Conservation (phyloP, 257 asterid genomes). For the Prunella vulgaris region DNA sequence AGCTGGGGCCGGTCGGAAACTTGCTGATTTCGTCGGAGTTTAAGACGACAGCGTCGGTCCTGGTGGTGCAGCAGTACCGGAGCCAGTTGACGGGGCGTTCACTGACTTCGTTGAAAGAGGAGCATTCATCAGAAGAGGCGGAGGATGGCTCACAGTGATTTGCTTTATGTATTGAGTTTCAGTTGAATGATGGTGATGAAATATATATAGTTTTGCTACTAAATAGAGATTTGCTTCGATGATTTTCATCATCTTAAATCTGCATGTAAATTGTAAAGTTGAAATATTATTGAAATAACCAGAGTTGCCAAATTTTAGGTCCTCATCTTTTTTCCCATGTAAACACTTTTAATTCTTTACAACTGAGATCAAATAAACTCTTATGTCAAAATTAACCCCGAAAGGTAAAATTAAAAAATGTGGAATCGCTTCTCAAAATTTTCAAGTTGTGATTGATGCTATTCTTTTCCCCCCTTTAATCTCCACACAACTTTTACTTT, state of each 20-base stretch:
- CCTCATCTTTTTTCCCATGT: no score
- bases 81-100: slow-evolving; percentile 35
- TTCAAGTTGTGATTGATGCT: no score
- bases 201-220: neutral
- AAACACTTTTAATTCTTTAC: no score
- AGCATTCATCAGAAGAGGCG: slow-evolving; percentile 19
- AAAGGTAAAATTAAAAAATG: no score
- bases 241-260: neutral
- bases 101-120: slow-evolving; percentile 37
- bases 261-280: neutral
- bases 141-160: slow-evolving; percentile 24
- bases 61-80: slow-evolving; percentile 67
- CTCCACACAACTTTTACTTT: no score
- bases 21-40: slow-evolving; percentile 45
- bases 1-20: slow-evolving; percentile 60
- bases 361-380: no score
- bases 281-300: no score
- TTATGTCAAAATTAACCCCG: no score
- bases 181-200: slow-evolving; percentile 2
- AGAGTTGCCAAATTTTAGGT: no score
- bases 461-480: no score
- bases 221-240: neutral
- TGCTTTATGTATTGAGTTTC: neutral
- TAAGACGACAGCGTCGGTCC: slow-evolving; percentile 44
- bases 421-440: no score